Base-by-base conservation (phyloP, 768 basidiomycete species). In the Lyophyllum decastes region DNA sequence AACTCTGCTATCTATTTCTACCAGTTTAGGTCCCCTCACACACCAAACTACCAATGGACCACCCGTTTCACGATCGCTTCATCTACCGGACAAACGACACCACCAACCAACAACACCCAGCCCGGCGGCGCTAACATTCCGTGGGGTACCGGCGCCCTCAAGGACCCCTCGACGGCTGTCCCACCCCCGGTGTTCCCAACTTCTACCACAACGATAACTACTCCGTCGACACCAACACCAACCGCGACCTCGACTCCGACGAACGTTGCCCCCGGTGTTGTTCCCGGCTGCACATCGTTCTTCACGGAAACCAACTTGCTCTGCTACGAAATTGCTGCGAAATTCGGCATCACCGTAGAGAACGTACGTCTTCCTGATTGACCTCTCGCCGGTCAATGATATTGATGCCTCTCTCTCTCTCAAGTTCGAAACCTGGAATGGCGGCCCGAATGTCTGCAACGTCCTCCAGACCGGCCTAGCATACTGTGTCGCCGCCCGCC, bases 1-100 rank as follows among this genome's bases (percentile, higher is more conserved):
- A 76, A 88, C 68, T 77, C 90, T 0, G 67, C 82, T 40, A 84
- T 92, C 59, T 92, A 92, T 74, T 92, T 92, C 75, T 90, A 90
- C 72, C 89, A 92, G 64, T 92, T 90, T 76, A 76, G 82, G 21
- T 71, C 82, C 0, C 73, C 80, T 0, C 65, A 63, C 14, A 66
- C 82, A 1, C 1, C 72, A 40, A 68, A 66, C 54, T 77, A 75
- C 64, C 69, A 73, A 26, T 94, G 92, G 92, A 90, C 90, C 5
- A 84, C 82, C 7, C 87, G 92, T 19, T 93, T 91, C 76, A 74
- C 87, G 25, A 90, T 93, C 65, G 83, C 86, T 4, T 81, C 78
- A 27, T 52, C 79, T 2, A 64, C 70, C 26, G 84, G 82, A 12
- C 58, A 72, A 11, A 73, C 78, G 41, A 77, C 77, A 2, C 63